Evolutionary conservation across 805 yeast species (phyloP).

Genomic region (Yamadazyma philogaea): DNA sequence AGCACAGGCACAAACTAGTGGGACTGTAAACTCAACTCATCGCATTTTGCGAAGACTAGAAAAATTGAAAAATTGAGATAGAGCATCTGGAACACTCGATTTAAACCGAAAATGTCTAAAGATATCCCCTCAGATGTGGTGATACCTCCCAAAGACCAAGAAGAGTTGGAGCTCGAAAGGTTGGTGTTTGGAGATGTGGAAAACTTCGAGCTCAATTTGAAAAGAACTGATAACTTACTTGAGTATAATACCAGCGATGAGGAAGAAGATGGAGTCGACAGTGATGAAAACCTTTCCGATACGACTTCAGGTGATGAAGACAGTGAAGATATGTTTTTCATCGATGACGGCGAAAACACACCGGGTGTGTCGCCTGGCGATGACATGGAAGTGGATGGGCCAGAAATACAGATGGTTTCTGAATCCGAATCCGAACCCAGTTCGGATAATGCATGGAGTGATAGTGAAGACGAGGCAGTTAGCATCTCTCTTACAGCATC

Average conservation of each 20-base stretch:
- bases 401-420: background rate
- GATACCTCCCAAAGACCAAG: slow-evolving; percentile 75
- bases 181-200: slow-evolving; percentile 86
- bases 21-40: slow-evolving; percentile 1
- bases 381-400: slow-evolving; percentile 16
- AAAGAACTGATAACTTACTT: slow-evolving; percentile 55
- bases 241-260: slow-evolving; percentile 42
- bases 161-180: slow-evolving; percentile 75
- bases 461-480: slow-evolving; percentile 83
- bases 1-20: background rate
- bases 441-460: slow-evolving; percentile 61
- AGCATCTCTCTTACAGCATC: slow-evolving; percentile 56
- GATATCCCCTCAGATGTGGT: slow-evolving; percentile 14
- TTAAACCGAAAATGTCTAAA: slow-evolving; percentile 11
- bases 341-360: slow-evolving; percentile 37
- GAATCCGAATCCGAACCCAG: slow-evolving; percentile 16
- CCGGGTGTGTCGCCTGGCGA: slow-evolving; percentile 27
- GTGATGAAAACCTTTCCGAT: no score
- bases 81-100: background rate
- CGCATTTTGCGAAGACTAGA: background rate
- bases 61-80: background rate
- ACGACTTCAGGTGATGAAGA: background rate
- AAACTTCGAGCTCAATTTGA: slow-evolving; percentile 66
- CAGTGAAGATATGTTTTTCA: no score
- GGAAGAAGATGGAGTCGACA: slow-evolving; percentile 27